These are phyloP conservation scores for Martensiomyces pterosporus DNA, from an alignment of 192 early-diverging fungal species.

Conservation along the genomic window DNA sequence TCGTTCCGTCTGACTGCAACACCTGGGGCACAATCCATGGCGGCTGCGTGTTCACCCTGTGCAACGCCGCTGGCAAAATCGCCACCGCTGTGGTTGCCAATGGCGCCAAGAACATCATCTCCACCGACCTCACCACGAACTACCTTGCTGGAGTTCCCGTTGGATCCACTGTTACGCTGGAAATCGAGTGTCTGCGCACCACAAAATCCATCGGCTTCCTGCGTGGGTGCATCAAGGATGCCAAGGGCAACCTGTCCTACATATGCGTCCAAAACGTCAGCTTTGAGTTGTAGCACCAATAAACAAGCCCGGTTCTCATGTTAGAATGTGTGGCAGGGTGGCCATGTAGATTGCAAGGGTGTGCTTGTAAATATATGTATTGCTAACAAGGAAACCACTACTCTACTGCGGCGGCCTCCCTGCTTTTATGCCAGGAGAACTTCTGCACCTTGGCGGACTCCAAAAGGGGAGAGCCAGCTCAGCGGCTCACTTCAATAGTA, in stretches of 20 bases:
- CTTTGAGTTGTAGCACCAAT: conserved; percentile 15
- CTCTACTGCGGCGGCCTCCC: neutral
- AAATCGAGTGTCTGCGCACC: conserved; percentile 37
- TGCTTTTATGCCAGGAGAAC: too few species aligned
- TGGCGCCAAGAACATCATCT: conserved; percentile 27
- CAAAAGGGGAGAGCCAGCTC: too few species aligned
- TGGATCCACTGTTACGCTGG: conserved; percentile 15
- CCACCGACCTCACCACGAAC: conserved; percentile 40
- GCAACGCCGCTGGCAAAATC: conserved; percentile 45
- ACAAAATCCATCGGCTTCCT: conserved; percentile 34
- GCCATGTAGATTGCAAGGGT: neutral
- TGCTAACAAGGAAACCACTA: neutral
- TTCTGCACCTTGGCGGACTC: too few species aligned
- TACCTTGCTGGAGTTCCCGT: conserved; percentile 10
- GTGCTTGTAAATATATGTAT: neutral
- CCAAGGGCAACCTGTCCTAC: conserved; percentile 17
- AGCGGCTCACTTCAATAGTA: too few species aligned
- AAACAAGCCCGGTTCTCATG: too few species aligned
- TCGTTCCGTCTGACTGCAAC: conserved; percentile 39
- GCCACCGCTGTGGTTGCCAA: conserved; percentile 33
- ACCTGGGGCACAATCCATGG: conserved; percentile 48
- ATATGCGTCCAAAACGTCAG: conserved; percentile 31
- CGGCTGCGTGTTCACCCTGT: conserved; percentile 44
- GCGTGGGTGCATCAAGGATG: conserved; percentile 23
- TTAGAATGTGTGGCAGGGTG: too few species aligned